Conservation (phyloP, 768 basidiomycete species). For the Russula virescens region DNA sequence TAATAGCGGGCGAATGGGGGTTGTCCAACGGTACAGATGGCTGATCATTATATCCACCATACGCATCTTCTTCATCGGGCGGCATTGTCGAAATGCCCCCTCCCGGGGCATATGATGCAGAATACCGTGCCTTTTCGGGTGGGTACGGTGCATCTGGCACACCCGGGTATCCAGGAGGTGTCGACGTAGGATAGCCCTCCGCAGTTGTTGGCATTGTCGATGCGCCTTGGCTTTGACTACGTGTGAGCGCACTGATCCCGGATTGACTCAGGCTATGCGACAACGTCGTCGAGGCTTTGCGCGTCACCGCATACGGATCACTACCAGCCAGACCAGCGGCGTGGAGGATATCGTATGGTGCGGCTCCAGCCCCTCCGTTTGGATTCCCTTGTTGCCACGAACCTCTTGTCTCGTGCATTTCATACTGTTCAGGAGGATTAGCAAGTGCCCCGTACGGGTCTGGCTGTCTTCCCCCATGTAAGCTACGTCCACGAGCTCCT, state of each 20-base stretch:
- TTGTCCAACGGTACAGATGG: slow-evolving; percentile 10
- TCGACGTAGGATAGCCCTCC: slow-evolving; percentile 4
- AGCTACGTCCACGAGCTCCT: slow-evolving; percentile 33
- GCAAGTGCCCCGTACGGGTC: slow-evolving; percentile 39
- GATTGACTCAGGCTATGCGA: background rate
- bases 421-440: slow-evolving; percentile 27
- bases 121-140: slow-evolving; percentile 9
- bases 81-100: slow-evolving; percentile 8
- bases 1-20: slow-evolving; percentile 21
- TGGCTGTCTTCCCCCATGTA: slow-evolving; percentile 30
- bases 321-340: slow-evolving; percentile 16
- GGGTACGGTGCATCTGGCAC: slow-evolving; percentile 3
- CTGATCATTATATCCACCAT: slow-evolving; percentile 26
- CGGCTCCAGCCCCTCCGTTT: background rate
- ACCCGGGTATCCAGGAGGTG: slow-evolving; percentile 5
- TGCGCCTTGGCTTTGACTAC: slow-evolving; percentile 24
- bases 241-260: slow-evolving; percentile 2
- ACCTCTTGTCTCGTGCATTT: slow-evolving; percentile 23
- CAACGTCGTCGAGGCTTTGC: slow-evolving; percentile 11
- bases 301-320: slow-evolving; percentile 24
- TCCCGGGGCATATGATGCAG: slow-evolving; percentile 1
- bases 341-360: slow-evolving; percentile 18
- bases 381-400: slow-evolving; percentile 12
- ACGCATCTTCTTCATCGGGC: slow-evolving; percentile 25
- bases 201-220: slow-evolving; percentile 16